phyloP scores from a whole-genome alignment of 2,329 filamentous ascomycete genomes.

The Fusarium robinianum region DNA sequence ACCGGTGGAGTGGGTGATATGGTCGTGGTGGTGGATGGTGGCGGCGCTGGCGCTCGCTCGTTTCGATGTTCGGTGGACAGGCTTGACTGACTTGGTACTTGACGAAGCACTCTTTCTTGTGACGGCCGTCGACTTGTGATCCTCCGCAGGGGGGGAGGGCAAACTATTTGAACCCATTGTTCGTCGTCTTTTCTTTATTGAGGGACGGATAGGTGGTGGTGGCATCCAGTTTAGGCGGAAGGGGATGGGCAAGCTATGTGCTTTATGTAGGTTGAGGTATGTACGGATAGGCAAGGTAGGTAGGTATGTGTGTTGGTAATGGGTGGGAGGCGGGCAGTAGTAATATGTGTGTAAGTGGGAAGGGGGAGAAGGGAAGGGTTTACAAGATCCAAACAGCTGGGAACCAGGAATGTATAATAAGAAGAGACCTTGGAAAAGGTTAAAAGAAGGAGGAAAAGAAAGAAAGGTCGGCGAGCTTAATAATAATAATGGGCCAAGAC shows the following conservation, averaged over 20 bases:
- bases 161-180: conserved; percentile 55
- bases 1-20: conserved; percentile 40
- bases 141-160: conserved; percentile 59
- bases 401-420: conserved; percentile 30
- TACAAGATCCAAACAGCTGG: conserved; percentile 24
- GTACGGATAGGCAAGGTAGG: too few species aligned
- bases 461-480: conserved; percentile 33
- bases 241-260: background rate
- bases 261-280: too few species aligned
- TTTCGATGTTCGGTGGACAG: conserved; percentile 56
- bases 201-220: conserved; percentile 13
- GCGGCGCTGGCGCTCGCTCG: conserved; percentile 49
- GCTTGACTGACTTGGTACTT: conserved; percentile 53
- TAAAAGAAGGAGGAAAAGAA: conserved; percentile 11
- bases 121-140: conserved; percentile 44
- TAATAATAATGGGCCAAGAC: conserved; percentile 31
- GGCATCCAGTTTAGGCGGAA: conserved; percentile 12
- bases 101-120: conserved; percentile 47
- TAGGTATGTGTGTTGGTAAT: background rate
- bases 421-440: conserved; percentile 11
- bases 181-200: conserved; percentile 13
- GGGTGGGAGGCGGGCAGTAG: too few species aligned
- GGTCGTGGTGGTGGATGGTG: conserved; percentile 45
- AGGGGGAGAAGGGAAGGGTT: conserved; percentile 6
- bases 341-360: conserved; percentile 29